Conservation (phyloP, 106 monocot species). For the Dactylorhiza incarnata region DNA sequence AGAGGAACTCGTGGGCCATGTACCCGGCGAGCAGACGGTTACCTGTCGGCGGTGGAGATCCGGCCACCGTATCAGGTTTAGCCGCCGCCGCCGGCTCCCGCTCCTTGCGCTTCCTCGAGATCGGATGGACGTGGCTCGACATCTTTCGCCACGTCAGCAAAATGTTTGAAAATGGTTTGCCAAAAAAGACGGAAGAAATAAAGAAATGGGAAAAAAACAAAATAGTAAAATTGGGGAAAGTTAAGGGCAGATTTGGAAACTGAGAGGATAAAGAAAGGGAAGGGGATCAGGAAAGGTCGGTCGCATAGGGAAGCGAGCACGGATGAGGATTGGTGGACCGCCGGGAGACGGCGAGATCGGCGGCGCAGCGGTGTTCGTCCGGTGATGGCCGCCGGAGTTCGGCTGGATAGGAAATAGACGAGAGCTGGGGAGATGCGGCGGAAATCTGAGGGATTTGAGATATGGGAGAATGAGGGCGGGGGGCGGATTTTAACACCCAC, state of each 20-base stretch:
- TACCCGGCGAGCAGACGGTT: constrained; percentile 73
- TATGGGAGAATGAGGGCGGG: not conserved
- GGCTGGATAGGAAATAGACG: not conserved
- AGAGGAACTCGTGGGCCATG: constrained; percentile 87
- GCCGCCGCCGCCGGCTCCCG: constrained; percentile 12
- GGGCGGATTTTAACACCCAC: not conserved
- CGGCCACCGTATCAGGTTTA: not conserved
- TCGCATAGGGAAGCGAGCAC: not conserved
- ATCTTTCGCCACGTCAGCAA: constrained; percentile 29
- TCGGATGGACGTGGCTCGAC: constrained; percentile 23
- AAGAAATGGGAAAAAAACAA: not conserved
- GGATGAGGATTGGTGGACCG: not conserved
- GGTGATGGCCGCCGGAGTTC: not conserved
- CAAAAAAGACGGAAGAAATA: not conserved
- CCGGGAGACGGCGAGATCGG: constrained; percentile 2
- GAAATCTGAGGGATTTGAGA: not conserved
- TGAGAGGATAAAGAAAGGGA: not conserved
- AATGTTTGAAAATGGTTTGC: not conserved
- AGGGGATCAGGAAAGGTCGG: not conserved
- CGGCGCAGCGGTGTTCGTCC: not conserved
- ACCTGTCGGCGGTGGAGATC: constrained; percentile 3
- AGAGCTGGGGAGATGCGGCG: not conserved
- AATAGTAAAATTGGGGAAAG: not conserved
- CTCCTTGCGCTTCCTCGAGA: constrained; percentile 60
- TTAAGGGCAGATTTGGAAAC: constrained; percentile 3